These are phyloP conservation scores for Penicillium odoratum DNA, from an alignment of 495 filamentous ascomycete species.

Conservation along the genomic window DNA sequence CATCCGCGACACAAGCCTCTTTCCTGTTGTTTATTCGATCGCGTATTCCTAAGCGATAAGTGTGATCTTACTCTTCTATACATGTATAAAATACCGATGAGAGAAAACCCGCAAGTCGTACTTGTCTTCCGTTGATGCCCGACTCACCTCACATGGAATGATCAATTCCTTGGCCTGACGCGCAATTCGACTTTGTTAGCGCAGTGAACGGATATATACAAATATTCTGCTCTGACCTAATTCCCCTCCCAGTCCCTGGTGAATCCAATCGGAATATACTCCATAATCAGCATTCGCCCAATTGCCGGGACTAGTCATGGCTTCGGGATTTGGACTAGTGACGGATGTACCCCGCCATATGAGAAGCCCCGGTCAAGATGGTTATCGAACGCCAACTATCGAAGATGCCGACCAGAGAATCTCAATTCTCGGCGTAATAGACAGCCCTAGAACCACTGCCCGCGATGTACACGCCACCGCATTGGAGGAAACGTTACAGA, in stretches of 20 bases:
- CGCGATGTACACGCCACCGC: constrained; percentile 38
- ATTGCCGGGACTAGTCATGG: constrained; percentile 15
- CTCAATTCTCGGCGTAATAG: constrained; percentile 12
- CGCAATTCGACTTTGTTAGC: neutral
- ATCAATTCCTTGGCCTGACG: neutral
- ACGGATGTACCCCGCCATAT: constrained; percentile 34
- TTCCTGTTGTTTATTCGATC: neutral
- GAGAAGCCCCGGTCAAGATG: constrained; percentile 46
- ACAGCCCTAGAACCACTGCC: constrained; percentile 14
- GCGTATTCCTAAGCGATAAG: neutral
- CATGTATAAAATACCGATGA: neutral
- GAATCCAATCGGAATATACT: neutral
- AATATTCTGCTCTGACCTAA: neutral
- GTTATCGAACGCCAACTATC: constrained; percentile 51
- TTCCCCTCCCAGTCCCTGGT: neutral
- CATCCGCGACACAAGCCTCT: neutral
- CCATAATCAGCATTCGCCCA: neutral
- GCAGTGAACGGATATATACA: neutral
- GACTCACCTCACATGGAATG: neutral
- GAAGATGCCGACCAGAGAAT: constrained; percentile 44
- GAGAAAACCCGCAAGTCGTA: neutral
- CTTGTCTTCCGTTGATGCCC: neutral
- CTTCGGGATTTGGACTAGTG: constrained; percentile 18
- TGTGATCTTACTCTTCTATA: neutral
- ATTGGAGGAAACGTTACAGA: constrained; percentile 29